A percentile compares a stretch with the other conserved stretches of the same genome.
Conservation (phyloP, 192 early-diverging fungal species). For the Backusella luteola region DNA sequence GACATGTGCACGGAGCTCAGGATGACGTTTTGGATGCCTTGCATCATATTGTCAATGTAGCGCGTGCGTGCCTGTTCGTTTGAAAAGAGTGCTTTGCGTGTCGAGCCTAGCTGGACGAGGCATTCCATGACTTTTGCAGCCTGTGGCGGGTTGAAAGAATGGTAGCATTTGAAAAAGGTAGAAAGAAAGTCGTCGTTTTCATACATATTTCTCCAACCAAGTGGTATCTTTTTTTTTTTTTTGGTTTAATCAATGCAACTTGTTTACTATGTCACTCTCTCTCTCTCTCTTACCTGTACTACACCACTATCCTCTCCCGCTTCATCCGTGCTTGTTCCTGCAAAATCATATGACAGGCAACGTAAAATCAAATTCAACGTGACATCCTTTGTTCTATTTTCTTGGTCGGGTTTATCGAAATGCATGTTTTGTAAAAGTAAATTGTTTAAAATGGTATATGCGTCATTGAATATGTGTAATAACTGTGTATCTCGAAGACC, state of each 20-base stretch:
- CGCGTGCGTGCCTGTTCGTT: constrained; percentile 58
- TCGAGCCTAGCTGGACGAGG: constrained; percentile 75
- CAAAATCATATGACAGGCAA: constrained; percentile 80
- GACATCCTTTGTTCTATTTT: constrained; percentile 41
- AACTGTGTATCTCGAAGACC: constrained; percentile 44
- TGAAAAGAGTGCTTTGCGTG: constrained; percentile 82
- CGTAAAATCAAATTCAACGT: constrained; percentile 59
- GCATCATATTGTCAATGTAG: constrained; percentile 68
- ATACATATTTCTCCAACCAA: constrained; percentile 75
- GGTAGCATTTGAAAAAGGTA: constrained; percentile 71
- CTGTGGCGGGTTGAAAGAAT: constrained; percentile 48
- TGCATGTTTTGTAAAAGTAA: constrained; percentile 31
- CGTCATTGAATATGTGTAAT: constrained; percentile 29
- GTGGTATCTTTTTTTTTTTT: constrained; percentile 54
- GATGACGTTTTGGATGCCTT: constrained; percentile 67
- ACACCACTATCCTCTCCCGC: constrained; percentile 71
- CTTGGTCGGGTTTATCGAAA: constrained; percentile 39
- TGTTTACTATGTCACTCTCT: not conserved
- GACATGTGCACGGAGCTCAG: constrained; percentile 54
- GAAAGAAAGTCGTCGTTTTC: constrained; percentile 69
- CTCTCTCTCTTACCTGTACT: constrained; percentile 45
- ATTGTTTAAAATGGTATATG: constrained; percentile 38
- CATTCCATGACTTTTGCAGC: constrained; percentile 74
- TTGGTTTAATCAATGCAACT: no score
- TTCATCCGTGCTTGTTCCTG: constrained; percentile 73